Evolutionary conservation across 306 rosid genomes (phyloP), one percentile per base, ranked within the genome.

Genomic region (Boehmeria nivea): DNA sequence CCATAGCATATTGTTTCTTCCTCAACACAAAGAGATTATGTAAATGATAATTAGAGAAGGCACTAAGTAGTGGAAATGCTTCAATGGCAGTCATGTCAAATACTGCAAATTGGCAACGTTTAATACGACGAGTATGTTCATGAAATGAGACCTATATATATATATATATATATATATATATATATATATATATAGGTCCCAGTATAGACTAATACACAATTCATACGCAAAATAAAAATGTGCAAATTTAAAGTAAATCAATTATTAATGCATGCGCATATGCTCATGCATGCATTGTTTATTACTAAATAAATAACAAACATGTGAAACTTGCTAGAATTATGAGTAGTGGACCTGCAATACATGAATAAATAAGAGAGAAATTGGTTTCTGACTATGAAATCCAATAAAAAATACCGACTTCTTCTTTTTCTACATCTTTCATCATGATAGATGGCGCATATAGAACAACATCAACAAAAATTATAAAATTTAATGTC

Each of bases 311-410:
- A 24, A 51, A 4, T 12, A 51, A 51, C 3, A 23, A 2, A 9
- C 22, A 51, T n/a, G 57, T 26, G 38, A 51, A 51, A 51, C 57
- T 14, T 25, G 22, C 57, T 25, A 51, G 22, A 25, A 51, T 3
- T 51, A 26, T 27, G 27, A 23, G 27, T 20, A 48, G 24, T 48
- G 33, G 22, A 48, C 20, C 53, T 22, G 7, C 31, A 48, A 21
- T 48, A 12, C 5, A 48, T 48, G 53, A 11, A 48, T n/a, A 48
- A 31, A 31, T 31, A 23, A 48, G 28, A 16, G 25, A 17, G 53
- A 48, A 22, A 23, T 20, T 20, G 53, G 25, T 23, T 12, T 48
- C 53, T 48, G 53, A 48, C 53, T 48, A 2, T 23, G 53, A 48
- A 21, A 23, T 48, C 53, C 53, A 48, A 21, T 16, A 4, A 48